phyloP scores from a whole-genome alignment of 1,139 yeast genomes.

The Barnettozyma hawaiiensis region DNA sequence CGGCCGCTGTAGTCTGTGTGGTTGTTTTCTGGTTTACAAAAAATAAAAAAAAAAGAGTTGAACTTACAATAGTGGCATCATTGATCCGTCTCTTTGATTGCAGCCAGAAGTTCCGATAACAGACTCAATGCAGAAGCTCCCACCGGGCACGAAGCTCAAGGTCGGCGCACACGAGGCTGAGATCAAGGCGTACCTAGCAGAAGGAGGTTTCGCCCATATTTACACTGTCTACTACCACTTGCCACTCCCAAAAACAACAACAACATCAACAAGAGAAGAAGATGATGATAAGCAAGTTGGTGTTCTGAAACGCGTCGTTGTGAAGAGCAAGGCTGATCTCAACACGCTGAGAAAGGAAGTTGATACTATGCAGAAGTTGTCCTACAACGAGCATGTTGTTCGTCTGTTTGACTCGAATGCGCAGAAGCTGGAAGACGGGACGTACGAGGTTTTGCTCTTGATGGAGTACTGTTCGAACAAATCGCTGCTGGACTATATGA shows the following conservation, averaged over 20 bases:
- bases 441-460: conserved; percentile 67
- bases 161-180: conserved; percentile 51
- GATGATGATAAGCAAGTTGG: conserved; percentile 34
- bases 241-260: conserved; percentile 21
- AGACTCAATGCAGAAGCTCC: conserved; percentile 29
- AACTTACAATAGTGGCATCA: no score
- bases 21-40: no score
- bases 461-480: conserved; percentile 78
- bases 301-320: conserved; percentile 71
- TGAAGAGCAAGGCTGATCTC: conserved; percentile 63
- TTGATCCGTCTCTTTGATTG: neutral
- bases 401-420: conserved; percentile 76
- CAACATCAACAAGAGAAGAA: neutral
- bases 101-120: neutral
- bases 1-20: neutral
- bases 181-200: conserved; percentile 47
- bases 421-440: conserved; percentile 41
- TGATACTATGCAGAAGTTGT: conserved; percentile 64
- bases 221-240: conserved; percentile 51
- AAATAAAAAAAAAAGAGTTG: no score
- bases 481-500: conserved; percentile 71
- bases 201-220: conserved; percentile 55
- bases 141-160: conserved; percentile 47
- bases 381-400: conserved; percentile 54
- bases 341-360: conserved; percentile 67